phyloP scores from a whole-genome alignment of 225 moss, liverwort and hornwort genomes.

The Marchantia paleacea region DNA sequence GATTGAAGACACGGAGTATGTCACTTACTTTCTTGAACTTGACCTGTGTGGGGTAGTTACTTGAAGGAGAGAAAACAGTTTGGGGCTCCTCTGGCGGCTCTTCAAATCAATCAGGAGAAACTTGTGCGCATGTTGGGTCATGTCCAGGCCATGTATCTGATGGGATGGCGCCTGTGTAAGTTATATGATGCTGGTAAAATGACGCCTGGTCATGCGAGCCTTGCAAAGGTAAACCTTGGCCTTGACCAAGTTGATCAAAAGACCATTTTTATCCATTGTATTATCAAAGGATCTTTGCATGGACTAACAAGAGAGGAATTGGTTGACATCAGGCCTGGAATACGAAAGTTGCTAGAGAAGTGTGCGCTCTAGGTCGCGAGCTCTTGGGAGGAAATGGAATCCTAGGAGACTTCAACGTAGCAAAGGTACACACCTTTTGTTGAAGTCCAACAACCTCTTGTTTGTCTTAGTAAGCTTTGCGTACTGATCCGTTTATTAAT shows the following conservation, averaged over 20 bases:
- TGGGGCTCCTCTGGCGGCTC: constrained; percentile 82
- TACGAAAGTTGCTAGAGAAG: constrained; percentile 86
- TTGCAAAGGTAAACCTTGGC: constrained; percentile 66
- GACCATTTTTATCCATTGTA: neutral
- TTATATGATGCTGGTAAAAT: constrained; percentile 89
- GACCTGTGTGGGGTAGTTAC: constrained; percentile 49
- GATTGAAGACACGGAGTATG: neutral
- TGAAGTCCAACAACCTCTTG: neutral
- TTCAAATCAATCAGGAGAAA: constrained; percentile 94
- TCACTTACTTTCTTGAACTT: neutral
- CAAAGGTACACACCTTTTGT: constrained; percentile 54
- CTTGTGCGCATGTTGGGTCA: constrained; percentile 93
- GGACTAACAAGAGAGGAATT: neutral
- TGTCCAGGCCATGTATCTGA: constrained; percentile 88
- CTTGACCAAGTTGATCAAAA: neutral
- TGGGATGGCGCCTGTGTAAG: constrained; percentile 98
- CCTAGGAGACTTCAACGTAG: constrained; percentile 81
- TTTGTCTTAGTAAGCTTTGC: neutral
- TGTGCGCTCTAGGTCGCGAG: constrained; percentile 85
- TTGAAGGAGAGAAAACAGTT: constrained; percentile 86
- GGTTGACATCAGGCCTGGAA: constrained; percentile 66
- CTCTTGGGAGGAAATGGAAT: constrained; percentile 98
- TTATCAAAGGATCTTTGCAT: neutral
- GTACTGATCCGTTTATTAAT: neutral
- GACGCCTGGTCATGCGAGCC: constrained; percentile 98